These are phyloP conservation scores for Tripterygium wilfordii DNA, from an alignment of 177 flowering plant species.

Conservation along the genomic window DNA sequence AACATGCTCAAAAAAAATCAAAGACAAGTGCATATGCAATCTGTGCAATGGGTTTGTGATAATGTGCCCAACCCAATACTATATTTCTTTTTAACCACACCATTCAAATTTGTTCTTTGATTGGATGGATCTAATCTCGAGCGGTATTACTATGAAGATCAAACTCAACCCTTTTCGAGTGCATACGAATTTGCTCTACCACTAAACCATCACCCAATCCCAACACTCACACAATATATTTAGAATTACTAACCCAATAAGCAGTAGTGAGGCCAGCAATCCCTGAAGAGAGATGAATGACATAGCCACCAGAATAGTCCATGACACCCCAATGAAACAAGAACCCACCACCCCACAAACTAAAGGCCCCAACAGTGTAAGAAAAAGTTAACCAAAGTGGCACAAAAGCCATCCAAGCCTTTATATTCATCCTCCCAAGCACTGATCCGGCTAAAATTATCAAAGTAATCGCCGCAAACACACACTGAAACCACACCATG, in stretches of 20 bases:
- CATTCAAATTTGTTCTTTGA: no score
- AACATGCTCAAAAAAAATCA: no score
- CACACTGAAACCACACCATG: constrained; percentile 21
- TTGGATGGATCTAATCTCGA: no score
- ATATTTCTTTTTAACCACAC: no score
- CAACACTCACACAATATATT: no score
- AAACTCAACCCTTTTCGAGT: no score
- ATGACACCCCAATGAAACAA: constrained; percentile 22
- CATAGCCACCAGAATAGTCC: constrained; percentile 20
- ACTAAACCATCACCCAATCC: no score
- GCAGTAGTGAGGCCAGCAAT: constrained; percentile 18
- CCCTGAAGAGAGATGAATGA: constrained; percentile 20
- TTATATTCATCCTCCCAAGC: constrained; percentile 19
- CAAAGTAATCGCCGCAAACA: constrained; percentile 19
- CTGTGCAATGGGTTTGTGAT: no score
- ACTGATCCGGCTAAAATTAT: constrained; percentile 14
- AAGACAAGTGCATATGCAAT: no score
- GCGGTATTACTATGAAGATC: no score
- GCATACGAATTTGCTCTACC: no score
- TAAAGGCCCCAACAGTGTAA: constrained; percentile 16
- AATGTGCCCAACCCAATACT: no score
- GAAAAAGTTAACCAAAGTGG: constrained; percentile 18
- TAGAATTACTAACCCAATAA: constrained; percentile 12
- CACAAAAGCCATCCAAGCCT: constrained; percentile 21
- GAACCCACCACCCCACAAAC: constrained; percentile 22